phyloP scores from a whole-genome alignment of 352 stramenopile species.

The Globisporangium iwayamae region DNA sequence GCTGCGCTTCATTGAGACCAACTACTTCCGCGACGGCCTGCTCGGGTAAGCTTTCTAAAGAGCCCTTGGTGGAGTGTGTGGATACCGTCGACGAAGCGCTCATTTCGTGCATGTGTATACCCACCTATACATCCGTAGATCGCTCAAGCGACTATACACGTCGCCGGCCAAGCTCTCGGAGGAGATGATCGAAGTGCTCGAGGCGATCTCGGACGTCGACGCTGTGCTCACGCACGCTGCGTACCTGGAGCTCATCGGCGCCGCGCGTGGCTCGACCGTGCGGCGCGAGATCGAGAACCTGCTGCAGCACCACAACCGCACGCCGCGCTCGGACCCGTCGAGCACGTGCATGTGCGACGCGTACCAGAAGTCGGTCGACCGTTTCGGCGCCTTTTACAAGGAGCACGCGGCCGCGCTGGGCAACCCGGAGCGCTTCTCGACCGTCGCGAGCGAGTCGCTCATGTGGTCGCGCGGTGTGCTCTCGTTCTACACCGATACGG shows the following conservation, averaged over 20 bases:
- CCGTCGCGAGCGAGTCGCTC: conserved; percentile 70
- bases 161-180: conserved; percentile 52
- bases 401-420: conserved; percentile 34
- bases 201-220: conserved; percentile 73
- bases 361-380: conserved; percentile 65
- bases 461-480: conserved; percentile 69
- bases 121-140: conserved; percentile 11
- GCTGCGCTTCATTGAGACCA: conserved; percentile 65
- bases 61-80: background rate
- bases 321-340: conserved; percentile 21
- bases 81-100: background rate
- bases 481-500: conserved; percentile 79
- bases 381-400: conserved; percentile 66
- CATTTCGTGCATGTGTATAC: background rate
- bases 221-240: conserved; percentile 49
- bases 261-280: conserved; percentile 44
- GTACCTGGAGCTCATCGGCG: conserved; percentile 61
- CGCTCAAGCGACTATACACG: conserved; percentile 61
- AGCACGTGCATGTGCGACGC: conserved; percentile 63
- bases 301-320: conserved; percentile 42
- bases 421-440: conserved; percentile 46
- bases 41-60: conserved; percentile 23
- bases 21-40: conserved; percentile 61
- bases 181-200: conserved; percentile 67
- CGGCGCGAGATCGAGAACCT: conserved; percentile 58